Conservation (phyloP, 1,284 basidiomycete species). For the Schizopora paradoxa region DNA sequence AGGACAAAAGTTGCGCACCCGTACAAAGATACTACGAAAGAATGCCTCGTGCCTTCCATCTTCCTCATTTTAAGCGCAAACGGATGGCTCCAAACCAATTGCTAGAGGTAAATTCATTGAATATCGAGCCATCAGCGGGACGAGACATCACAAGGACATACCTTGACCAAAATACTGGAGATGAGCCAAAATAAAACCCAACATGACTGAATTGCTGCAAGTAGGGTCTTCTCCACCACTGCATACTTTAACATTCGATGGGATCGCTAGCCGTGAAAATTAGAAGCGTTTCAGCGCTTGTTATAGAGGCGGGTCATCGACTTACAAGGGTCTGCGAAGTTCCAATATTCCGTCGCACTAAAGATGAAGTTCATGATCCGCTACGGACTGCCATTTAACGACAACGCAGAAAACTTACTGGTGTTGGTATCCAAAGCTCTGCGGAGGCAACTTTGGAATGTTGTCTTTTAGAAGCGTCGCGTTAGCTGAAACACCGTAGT, state of each 20-base stretch:
- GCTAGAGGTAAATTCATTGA: neutral
- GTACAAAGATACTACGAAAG: too few relatives aligned
- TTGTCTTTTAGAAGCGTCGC: slow-evolving; percentile 4
- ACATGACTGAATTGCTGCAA: slow-evolving; percentile 16
- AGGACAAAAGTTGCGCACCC: too few relatives aligned
- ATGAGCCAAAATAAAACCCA: slow-evolving; percentile 10
- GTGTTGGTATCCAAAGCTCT: slow-evolving; percentile 9
- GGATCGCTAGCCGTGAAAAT: neutral
- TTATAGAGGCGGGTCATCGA: neutral
- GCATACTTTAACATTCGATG: slow-evolving; percentile 4
- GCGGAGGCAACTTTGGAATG: slow-evolving; percentile 12
- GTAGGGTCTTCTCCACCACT: slow-evolving; percentile 15
- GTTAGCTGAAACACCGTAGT: neutral
- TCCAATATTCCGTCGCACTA: slow-evolving; percentile 12
- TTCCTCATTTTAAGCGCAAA: neutral
- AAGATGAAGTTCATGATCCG: neutral
- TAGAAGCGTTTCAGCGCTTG: neutral
- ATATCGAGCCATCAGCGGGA: too few relatives aligned
- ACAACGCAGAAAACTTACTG: slow-evolving; percentile 1
- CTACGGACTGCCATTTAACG: neutral
- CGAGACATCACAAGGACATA: neutral
- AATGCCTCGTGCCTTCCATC: too few relatives aligned
- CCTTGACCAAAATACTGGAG: slow-evolving; percentile 14
- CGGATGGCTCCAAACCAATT: neutral
- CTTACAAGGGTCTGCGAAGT: slow-evolving; percentile 13